Evolutionary conservation across 306 rosid genomes (phyloP).

Genomic region (Citrullus colocynthis): DNA sequence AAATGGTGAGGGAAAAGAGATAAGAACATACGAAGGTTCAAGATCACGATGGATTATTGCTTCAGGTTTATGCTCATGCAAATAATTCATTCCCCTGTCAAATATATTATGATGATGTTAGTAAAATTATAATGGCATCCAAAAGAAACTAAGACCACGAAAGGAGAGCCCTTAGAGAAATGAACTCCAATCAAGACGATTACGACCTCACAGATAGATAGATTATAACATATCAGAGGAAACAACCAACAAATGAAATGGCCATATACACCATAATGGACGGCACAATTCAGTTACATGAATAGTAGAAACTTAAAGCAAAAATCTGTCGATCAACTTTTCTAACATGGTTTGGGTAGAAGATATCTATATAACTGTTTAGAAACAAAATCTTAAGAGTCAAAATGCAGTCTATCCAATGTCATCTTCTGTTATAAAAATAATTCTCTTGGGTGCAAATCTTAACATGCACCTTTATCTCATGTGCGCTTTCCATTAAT

Average conservation of each 20-base stretch:
- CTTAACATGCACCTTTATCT: neutral
- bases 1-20: neutral
- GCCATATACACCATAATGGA: neutral
- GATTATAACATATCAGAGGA: neutral
- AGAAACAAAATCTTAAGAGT: neutral
- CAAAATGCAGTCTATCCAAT: neutral
- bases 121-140: neutral
- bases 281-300: neutral
- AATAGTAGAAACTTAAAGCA: neutral
- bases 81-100: constrained; percentile 83
- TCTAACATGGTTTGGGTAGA: neutral
- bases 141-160: neutral
- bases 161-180: neutral
- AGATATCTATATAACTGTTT: neutral
- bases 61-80: constrained; percentile 90
- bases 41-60: constrained; percentile 97
- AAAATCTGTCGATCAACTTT: neutral
- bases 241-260: neutral
- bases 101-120: neutral
- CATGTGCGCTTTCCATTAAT: neutral
- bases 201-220: neutral
- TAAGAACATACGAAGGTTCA: constrained; percentile 82
- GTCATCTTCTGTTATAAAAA: neutral
- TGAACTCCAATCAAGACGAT: neutral
- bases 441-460: neutral